These are phyloP conservation scores for Trichoderma erinaceum DNA, from an alignment of 495 filamentous ascomycete species.

Conservation along the genomic window DNA sequence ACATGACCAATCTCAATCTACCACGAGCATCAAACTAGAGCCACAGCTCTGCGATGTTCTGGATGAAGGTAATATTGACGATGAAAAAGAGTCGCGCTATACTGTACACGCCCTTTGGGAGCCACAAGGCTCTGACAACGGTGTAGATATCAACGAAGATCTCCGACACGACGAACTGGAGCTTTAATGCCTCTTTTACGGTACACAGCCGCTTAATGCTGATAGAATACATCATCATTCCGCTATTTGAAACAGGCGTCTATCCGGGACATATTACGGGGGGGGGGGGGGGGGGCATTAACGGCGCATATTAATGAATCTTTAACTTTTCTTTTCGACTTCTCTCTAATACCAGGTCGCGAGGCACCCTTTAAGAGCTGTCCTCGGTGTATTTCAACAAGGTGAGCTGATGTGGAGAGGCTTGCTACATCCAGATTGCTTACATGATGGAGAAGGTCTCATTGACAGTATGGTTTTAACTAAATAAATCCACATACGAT, in stretches of 20 bases:
- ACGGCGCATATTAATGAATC: background rate
- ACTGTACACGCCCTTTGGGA: background rate
- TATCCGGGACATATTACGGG: background rate
- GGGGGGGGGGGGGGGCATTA: no score
- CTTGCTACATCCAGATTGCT: background rate
- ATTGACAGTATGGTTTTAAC: background rate
- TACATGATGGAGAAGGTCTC: background rate
- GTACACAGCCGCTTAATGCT: background rate
- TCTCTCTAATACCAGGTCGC: background rate
- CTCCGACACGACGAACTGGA: background rate
- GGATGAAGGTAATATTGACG: background rate
- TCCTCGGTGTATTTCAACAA: background rate
- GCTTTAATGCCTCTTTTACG: background rate
- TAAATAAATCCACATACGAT: no score
- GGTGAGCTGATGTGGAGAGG: background rate
- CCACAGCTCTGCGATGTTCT: constrained; percentile 10
- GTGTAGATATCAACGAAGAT: background rate
- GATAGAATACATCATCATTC: background rate
- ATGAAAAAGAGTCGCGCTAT: background rate
- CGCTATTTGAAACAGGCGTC: background rate
- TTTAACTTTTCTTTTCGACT: background rate
- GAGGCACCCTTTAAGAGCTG: background rate
- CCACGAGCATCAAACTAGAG: background rate
- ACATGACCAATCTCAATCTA: background rate
- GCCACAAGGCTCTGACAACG: background rate